A percentile compares a stretch with the other conserved stretches of the same genome.
Evolutionary conservation across 1,284 basidiomycete species (phyloP).

Genomic region (Tremellales sp.): DNA sequence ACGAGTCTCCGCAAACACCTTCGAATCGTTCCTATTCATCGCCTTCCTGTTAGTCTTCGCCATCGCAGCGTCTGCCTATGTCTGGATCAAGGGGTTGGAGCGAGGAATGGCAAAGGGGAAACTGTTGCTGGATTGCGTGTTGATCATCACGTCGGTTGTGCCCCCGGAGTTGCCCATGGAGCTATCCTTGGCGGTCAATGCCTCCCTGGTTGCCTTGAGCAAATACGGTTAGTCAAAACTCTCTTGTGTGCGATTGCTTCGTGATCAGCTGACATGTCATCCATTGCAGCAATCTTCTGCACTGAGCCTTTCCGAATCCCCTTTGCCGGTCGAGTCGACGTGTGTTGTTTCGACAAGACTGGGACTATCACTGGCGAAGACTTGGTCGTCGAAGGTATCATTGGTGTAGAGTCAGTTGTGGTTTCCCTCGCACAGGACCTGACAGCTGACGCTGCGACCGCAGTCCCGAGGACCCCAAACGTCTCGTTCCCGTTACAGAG

Average conservation of each 20-base stretch:
- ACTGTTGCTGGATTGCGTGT: slow-evolving; percentile 82
- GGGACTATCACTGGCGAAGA: slow-evolving; percentile 94
- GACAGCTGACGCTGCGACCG: neutral
- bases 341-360: slow-evolving; percentile 98
- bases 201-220: slow-evolving; percentile 83
- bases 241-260: neutral
- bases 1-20: slow-evolving; percentile 87
- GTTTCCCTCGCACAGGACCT: neutral
- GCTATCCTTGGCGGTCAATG: slow-evolving; percentile 87
- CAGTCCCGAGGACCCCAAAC: slow-evolving; percentile 59
- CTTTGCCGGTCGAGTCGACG: slow-evolving; percentile 84
- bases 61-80: slow-evolving; percentile 91
- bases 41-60: slow-evolving; percentile 94
- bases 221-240: slow-evolving; percentile 65
- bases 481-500: slow-evolving; percentile 73
- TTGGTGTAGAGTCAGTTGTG: slow-evolving; percentile 71
- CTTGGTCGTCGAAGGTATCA: slow-evolving; percentile 88
- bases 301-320: slow-evolving; percentile 97
- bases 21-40: slow-evolving; percentile 91
- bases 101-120: slow-evolving; percentile 88
- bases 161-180: slow-evolving; percentile 97
- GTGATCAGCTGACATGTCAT: slow-evolving; percentile 1
- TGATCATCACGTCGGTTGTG: slow-evolving; percentile 93
- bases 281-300: slow-evolving; percentile 97
- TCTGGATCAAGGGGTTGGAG: slow-evolving; percentile 91